Conservation (phyloP, 768 basidiomycete genomes). For the Strobilomyces dryophilus region DNA sequence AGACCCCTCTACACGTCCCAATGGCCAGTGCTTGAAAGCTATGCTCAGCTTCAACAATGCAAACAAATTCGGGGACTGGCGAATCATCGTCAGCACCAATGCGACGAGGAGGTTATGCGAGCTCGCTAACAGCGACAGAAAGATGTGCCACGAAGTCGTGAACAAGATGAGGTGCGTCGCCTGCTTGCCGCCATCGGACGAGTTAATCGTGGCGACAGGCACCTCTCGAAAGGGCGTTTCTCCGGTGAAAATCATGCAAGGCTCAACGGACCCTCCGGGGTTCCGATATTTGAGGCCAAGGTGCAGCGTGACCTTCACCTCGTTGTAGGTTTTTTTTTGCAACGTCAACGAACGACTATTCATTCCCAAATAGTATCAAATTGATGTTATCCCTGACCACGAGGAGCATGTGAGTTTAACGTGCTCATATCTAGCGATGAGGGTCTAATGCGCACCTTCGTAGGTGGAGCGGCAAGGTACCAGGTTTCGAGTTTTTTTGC, state of each 20-base stretch:
- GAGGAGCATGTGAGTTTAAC: constrained; percentile 25
- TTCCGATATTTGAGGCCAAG: constrained; percentile 69
- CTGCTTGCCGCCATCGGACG: not conserved
- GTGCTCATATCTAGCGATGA: not conserved
- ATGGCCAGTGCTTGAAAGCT: constrained; percentile 55
- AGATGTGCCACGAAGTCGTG: constrained; percentile 48
- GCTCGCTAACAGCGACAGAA: constrained; percentile 40
- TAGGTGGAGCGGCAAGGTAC: constrained; percentile 41
- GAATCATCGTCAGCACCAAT: constrained; percentile 49
- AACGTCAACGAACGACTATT: not conserved
- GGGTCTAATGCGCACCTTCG: not conserved
- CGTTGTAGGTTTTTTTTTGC: constrained; percentile 35
- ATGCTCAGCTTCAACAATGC: constrained; percentile 57
- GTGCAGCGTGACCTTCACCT: constrained; percentile 51
- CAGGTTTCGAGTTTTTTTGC: not conserved
- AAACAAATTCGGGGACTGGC: constrained; percentile 62
- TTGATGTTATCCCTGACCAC: constrained; percentile 43
- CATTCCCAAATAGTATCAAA: constrained; percentile 38
- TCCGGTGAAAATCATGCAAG: constrained; percentile 65
- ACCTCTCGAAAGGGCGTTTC: constrained; percentile 67
- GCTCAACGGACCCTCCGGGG: constrained; percentile 41
- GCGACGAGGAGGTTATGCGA: constrained; percentile 50
- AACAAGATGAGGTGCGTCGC: constrained; percentile 63
- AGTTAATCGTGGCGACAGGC: constrained; percentile 34
- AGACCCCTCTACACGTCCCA: constrained; percentile 35